A percentile compares a stretch with the other conserved stretches of the same genome.
phyloP scores from a whole-genome alignment of 176 grass and related monocot species.

The Pontederia crassipes region DNA sequence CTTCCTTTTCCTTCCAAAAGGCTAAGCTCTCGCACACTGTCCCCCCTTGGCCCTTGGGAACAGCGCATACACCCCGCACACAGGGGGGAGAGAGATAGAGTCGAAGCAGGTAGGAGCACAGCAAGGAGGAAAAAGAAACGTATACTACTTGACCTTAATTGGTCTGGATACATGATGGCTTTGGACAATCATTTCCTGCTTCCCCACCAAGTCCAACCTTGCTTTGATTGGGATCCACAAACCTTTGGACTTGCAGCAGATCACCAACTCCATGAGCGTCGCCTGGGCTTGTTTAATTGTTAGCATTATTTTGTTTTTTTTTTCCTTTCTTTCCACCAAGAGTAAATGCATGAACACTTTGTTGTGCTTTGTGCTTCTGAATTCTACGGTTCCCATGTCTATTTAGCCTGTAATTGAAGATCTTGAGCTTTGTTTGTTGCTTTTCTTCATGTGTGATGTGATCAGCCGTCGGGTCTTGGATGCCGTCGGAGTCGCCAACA shows the following conservation, averaged over 20 bases:
- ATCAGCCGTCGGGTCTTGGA: constrained; percentile 30
- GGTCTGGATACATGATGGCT: constrained; percentile 30
- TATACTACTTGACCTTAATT: background rate
- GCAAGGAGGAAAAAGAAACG: no score
- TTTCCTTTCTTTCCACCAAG: no score
- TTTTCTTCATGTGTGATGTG: background rate
- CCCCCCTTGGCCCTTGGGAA: constrained; percentile 21
- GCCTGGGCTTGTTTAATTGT: no score
- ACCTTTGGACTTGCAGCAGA: constrained; percentile 20
- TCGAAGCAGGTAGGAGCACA: background rate
- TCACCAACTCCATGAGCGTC: no score
- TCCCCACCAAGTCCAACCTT: constrained; percentile 1
- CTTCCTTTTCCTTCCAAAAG: constrained; percentile 28
- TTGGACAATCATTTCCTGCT: constrained; percentile 25
- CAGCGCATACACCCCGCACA: constrained; percentile 6
- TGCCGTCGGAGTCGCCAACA: constrained; percentile 3
- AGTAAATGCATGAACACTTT: background rate
- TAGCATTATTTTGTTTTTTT: no score
- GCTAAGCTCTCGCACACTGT: constrained; percentile 20
- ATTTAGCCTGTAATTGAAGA: background rate
- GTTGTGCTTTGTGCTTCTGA: background rate
- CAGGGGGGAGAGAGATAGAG: background rate
- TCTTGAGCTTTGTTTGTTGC: background rate
- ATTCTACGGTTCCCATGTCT: background rate
- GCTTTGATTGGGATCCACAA: constrained; percentile 35